Evolutionary conservation across 371 early-diverging fungal genomes (phyloP).

Genomic region (Caulochytrium protostelioides): DNA sequence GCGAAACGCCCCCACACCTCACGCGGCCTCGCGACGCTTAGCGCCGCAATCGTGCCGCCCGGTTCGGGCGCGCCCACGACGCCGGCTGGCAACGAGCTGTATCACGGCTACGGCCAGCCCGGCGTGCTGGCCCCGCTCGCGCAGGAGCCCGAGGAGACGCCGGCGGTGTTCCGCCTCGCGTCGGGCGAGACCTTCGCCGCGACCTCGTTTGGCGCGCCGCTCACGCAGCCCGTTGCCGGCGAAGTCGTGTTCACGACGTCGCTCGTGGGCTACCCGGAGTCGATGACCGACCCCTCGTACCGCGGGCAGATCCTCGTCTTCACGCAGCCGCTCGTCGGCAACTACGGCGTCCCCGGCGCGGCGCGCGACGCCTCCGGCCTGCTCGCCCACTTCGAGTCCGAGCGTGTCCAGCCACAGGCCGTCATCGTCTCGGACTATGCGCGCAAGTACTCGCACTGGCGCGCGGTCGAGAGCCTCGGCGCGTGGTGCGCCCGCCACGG

Average conservation of each 20-base stretch:
- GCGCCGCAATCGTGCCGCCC: too few species aligned
- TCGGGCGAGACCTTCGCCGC: conserved; percentile 15
- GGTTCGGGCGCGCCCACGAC: too few species aligned
- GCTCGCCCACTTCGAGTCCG: conserved; percentile 63
- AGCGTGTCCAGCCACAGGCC: conserved; percentile 58
- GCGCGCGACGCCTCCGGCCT: conserved; percentile 57
- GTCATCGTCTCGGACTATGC: conserved; percentile 72
- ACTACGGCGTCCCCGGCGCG: conserved; percentile 76
- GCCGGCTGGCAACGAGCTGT: too few species aligned
- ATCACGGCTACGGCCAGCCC: too few species aligned
- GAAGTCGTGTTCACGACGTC: conserved; percentile 63
- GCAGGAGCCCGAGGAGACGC: conserved; percentile 15
- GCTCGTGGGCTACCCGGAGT: conserved; percentile 74
- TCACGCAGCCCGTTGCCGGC: conserved; percentile 11
- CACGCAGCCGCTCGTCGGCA: conserved; percentile 55
- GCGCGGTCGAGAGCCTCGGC: conserved; percentile 61
- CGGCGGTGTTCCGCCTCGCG: conserved; percentile 14
- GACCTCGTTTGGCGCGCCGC: conserved; percentile 18
- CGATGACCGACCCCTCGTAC: conserved; percentile 72
- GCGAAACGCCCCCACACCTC: too few species aligned
- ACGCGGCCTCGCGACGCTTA: too few species aligned
- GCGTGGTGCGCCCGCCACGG: conserved; percentile 70
- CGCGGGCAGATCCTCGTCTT: conserved; percentile 61
- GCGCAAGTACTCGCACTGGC: conserved; percentile 71
- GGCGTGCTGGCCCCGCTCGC: too few species aligned